Conservation (phyloP, 345 rosid genomes). For the Isatis tinctoria region DNA sequence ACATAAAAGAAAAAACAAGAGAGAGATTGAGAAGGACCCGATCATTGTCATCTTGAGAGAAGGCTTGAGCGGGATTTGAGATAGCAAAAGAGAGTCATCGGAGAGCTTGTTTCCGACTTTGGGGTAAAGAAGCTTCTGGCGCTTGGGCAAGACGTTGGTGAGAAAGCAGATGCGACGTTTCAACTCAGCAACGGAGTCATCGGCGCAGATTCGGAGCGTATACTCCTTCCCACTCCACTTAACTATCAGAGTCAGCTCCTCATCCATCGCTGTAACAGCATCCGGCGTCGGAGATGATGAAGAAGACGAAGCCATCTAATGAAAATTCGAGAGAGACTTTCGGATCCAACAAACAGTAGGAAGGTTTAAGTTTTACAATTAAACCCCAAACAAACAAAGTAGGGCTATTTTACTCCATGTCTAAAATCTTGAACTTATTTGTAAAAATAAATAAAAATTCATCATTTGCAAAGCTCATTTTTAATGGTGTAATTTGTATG, state of each 20-base stretch:
- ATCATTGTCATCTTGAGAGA: constrained; percentile 97
- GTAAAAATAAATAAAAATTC: not conserved
- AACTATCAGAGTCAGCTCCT: constrained; percentile 71
- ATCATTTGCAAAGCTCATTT: not conserved
- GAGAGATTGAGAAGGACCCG: constrained; percentile 41
- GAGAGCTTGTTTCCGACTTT: constrained; percentile 82
- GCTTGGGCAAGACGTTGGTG: constrained; percentile 78
- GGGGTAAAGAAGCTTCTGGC: constrained; percentile 96
- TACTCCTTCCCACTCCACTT: constrained; percentile 97
- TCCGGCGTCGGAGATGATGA: constrained; percentile 23
- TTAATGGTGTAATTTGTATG: not conserved
- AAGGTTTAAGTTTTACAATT: not conserved
- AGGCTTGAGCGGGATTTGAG: constrained; percentile 71
- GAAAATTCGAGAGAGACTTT: not conserved
- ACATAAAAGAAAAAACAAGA: not conserved
- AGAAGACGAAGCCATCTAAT: constrained; percentile 17
- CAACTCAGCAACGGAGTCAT: constrained; percentile 86
- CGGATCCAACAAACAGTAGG: not conserved
- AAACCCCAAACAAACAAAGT: not conserved
- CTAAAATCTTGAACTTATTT: not conserved
- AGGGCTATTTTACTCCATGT: not conserved
- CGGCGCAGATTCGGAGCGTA: constrained; percentile 77
- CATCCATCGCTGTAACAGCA: constrained; percentile 42
- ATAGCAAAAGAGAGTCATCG: constrained; percentile 68
- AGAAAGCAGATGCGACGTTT: constrained; percentile 86